Base-by-base conservation (phyloP, 2,329 filamentous ascomycete genomes). In the Beauveria rudraprayagi region DNA sequence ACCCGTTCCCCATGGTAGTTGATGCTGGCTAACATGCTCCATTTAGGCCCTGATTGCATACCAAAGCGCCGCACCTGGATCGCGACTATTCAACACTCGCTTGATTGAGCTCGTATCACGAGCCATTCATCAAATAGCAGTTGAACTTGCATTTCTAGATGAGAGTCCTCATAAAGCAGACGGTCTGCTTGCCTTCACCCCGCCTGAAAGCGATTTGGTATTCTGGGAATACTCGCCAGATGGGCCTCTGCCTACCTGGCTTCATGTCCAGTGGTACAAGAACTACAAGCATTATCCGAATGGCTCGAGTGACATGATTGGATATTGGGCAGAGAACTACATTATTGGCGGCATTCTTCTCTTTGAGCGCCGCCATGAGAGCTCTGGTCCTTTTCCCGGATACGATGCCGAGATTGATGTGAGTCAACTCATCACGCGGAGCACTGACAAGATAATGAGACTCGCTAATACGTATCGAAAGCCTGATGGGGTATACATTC, bases 21-120 rank as follows among this genome's bases (percentile, higher is more conserved):
- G 30, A 34, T 34, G 24, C 0, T 22, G 41, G 1, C 54, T 24
- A 22, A 7, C 34, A 2, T 1, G 17, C 37, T 55, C 7, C 19
- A 22, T 22, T 22, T 22, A 71, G 71, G 61, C 68, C 22, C 22
- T 73, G 3, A 65, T 34, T 34, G 30, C 30, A 34, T 34, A 34
- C 30, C 30, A 34, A 22, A 64, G 66, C 10, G 65, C 70, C 0
- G 50, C 65, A 1, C 65, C 52, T 1, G 66, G 63, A 3, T 71
- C 71, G 7, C 52, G 62, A 14, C 57, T 63, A 0, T 75, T 72
- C 52, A 62, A 69, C 0, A 66, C 65, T 19, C 63, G 67, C 1
- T 65, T 75, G 6, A 68, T 74, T 8, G 72, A 75, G 55, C 44
- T 75, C 2, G 61, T 69, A 5, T 71, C 69, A 0, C 30, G 67